Evolutionary conservation across 2,329 filamentous ascomycete genomes (phyloP), one percentile per base, ranked within the genome.

Genomic region (Aspergillus tamarii): DNA sequence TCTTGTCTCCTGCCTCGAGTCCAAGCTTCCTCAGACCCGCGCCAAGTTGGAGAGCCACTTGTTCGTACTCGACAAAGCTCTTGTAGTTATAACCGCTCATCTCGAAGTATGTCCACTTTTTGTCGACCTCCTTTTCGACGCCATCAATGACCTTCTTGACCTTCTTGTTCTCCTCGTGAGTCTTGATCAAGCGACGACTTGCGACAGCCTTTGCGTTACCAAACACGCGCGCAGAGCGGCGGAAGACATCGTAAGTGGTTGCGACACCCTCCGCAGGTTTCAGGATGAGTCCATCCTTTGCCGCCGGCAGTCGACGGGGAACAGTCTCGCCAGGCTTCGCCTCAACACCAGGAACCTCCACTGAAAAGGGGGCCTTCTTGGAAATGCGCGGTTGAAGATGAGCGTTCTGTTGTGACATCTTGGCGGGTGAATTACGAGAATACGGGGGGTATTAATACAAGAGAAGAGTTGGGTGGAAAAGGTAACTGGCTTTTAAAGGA

Each of bases 31-130:
- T 87, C 78, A 96, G 81, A 63, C 90, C 93, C 26, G 88, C 84
- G 60, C 91, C 93, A 21, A 93, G 80, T 70, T 91, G 84, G 62
- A 91, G 82, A 56, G 89, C 85, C 66, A 88, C 84, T 73, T 88
- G 84, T 80, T 92, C 87, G 75, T 94, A 95, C 80, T 96, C 89
- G 72, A 86, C 84, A 80, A 94, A 96, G 71, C 88, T 92, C 74
- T 90, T 83, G 83, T 89, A 96, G 52, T 85, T 84, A 82, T 91
- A 97, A 56, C 84, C 83, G 66, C 90, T 89, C 69, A 96, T 88
- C 84, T 97, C 93, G 71, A 92, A 96, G 80, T 89, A 96, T 59
- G 89, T 89, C 93, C 93, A 97, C 78, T 94, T 88, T 87, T 96
- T 97, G 67, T 96, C 91, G 39, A 95, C 88, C 81, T 94, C 87